Evolutionary conservation across 2,329 filamentous ascomycete genomes (phyloP).

Genomic region (Coniochaeta pulveracea): DNA sequence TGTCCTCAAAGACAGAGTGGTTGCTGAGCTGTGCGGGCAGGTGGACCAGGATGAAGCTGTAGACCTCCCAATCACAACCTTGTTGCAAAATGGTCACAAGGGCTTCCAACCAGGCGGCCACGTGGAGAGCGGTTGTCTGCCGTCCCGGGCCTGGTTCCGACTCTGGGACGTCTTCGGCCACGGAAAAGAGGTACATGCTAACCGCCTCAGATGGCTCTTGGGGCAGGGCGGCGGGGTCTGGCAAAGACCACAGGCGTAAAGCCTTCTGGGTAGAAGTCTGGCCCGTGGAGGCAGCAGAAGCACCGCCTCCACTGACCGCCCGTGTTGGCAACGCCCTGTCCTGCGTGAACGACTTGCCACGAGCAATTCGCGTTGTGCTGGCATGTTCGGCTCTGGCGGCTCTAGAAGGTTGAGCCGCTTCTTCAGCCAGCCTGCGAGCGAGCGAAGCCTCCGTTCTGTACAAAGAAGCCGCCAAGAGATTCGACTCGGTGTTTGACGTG

Average conservation of each 20-base stretch:
- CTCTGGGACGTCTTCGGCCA: constrained; percentile 10
- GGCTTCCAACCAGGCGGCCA: constrained; percentile 64
- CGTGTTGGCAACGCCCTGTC: constrained; percentile 31
- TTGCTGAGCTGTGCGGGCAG: constrained; percentile 83
- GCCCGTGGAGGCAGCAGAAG: constrained; percentile 27
- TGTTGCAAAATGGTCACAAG: constrained; percentile 63
- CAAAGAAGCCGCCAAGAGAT: constrained; percentile 60
- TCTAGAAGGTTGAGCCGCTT: constrained; percentile 33
- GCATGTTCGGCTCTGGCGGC: constrained; percentile 31
- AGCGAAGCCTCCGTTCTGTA: constrained; percentile 50
- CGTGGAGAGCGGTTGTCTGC: constrained; percentile 33
- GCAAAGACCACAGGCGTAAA: constrained; percentile 42
- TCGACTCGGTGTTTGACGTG: constrained; percentile 57
- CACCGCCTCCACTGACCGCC: constrained; percentile 24
- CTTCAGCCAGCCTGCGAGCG: constrained; percentile 38
- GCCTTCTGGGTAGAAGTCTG: neutral
- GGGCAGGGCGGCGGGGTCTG: constrained; percentile 44
- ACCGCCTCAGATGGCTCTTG: constrained; percentile 30
- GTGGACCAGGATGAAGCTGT: constrained; percentile 81
- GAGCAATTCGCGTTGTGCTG: constrained; percentile 28
- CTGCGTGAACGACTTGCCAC: constrained; percentile 43
- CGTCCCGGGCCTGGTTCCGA: constrained; percentile 8
- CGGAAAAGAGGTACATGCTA: constrained; percentile 40
- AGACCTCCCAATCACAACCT: constrained; percentile 80
- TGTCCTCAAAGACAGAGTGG: constrained; percentile 65